A percentile compares a stretch with the other conserved stretches of the same genome.
These are phyloP conservation scores for Dittrichia graveolens DNA, from an alignment of 129 eudicot genomes.

Conservation along the genomic window DNA sequence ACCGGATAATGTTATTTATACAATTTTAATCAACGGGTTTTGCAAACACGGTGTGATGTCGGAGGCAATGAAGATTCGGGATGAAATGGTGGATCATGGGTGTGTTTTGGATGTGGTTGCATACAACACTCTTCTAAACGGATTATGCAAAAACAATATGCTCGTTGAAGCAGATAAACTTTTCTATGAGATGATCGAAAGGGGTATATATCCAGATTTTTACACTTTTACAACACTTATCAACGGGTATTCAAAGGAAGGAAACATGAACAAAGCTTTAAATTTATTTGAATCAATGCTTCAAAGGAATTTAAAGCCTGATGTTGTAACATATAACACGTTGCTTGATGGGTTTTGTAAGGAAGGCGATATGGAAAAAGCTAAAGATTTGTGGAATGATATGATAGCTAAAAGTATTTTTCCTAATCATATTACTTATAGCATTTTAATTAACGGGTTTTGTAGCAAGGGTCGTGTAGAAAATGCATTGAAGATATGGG, in stretches of 20 bases:
- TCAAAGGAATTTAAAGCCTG: conserved; percentile 66
- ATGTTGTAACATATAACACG: conserved; percentile 72
- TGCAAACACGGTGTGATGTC: conserved; percentile 56
- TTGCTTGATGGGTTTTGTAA: conserved; percentile 79
- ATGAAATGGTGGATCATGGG: conserved; percentile 74
- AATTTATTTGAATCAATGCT: conserved; percentile 60
- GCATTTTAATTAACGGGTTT: conserved; percentile 68
- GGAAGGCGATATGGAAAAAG: conserved; percentile 74
- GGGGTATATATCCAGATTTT: conserved; percentile 66
- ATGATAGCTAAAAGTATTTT: conserved; percentile 49
- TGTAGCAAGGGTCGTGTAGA: conserved; percentile 50
- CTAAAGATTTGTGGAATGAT: conserved; percentile 50
- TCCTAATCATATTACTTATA: conserved; percentile 62
- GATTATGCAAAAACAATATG: conserved; percentile 63
- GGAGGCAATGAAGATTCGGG: conserved; percentile 68
- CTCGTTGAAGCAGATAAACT: conserved; percentile 64
- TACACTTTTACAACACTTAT: conserved; percentile 68
- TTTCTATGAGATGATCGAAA: conserved; percentile 71
- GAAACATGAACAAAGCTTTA: conserved; percentile 55
- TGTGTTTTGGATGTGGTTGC: conserved; percentile 73
- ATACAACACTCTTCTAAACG: conserved; percentile 73
- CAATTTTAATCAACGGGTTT: conserved; percentile 68
- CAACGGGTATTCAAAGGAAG: conserved; percentile 57
- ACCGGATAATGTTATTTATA: conserved; percentile 72
- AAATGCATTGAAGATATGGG: conserved; percentile 63